phyloP scores from a whole-genome alignment of 176 grass and related monocot genomes.

The Sorghum bicolor region DNA sequence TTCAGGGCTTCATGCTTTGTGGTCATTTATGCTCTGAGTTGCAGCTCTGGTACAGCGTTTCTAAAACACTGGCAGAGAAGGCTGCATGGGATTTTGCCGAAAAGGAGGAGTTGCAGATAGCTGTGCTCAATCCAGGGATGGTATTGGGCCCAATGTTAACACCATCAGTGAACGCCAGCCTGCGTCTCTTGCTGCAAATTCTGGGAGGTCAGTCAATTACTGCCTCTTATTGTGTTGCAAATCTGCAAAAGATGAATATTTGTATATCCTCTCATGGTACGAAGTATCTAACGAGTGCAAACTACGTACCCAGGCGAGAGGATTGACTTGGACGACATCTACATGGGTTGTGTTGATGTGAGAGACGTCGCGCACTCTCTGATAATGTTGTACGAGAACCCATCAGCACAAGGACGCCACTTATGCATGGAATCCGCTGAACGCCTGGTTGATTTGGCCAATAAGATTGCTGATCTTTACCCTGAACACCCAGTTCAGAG shows the following conservation, averaged over 20 bases:
- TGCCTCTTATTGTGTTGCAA: not conserved
- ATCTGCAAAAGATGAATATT: too few relatives aligned
- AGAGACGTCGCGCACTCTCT: constrained; percentile 40
- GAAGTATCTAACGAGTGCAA: not conserved
- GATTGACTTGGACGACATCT: constrained; percentile 28
- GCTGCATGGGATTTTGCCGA: constrained; percentile 53
- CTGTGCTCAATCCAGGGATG: constrained; percentile 49
- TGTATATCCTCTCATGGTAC: not conserved
- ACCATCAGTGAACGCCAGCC: constrained; percentile 26
- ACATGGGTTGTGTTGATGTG: constrained; percentile 47
- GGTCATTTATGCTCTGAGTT: not conserved
- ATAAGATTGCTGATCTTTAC: constrained; percentile 39
- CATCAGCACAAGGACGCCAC: constrained; percentile 44
- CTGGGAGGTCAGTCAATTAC: constrained; percentile 8
- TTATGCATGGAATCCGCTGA: constrained; percentile 35
- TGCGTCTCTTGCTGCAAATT: constrained; percentile 1
- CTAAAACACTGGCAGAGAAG: constrained; percentile 62
- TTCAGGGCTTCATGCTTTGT: not conserved
- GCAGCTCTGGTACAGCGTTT: constrained; percentile 54
- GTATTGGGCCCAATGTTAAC: constrained; percentile 41
- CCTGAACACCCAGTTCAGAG: constrained; percentile 44
- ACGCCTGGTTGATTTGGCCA: constrained; percentile 24
- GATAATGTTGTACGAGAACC: constrained; percentile 40
- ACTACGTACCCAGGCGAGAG: constrained; percentile 16
- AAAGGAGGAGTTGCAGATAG: constrained; percentile 39